Base-by-base conservation (phyloP, 2,329 filamentous ascomycete genomes). In the Fusarium oxysporum region DNA sequence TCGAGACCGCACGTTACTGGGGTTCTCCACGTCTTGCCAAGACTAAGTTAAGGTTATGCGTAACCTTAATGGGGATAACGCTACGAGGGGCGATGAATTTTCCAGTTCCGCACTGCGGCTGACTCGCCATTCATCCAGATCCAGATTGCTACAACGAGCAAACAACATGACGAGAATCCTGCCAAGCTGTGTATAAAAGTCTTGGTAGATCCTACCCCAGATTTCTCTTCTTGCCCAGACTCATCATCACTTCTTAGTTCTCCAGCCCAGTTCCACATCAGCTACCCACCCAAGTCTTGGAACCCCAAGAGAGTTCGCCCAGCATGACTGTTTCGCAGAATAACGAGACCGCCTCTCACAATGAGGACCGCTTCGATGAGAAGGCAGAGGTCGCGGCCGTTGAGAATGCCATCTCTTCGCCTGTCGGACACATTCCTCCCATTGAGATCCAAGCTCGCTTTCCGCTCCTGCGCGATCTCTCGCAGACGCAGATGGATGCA, bases 381-480 rank as follows among this genome's bases (percentile, higher is more conserved):
- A 71, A 60, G 23, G 63, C 35, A 14, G 62, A 67, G 21, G 64
- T 57, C 9, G 37, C 56, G 16, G 54, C 64, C 19, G 19, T 68
- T 2, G 65, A 68, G 23, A 48, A 61, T 9, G 40, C 54, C 23
- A 28, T 62, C 19, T 50, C 25, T 14, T 50, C 25, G 8, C 62
- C 37, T 10, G 19, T n/a, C 0, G 57, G 56, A 9, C n/a, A 35
- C 11, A 47, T 71, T 1, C 45, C 63, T 3, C 38, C 63, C 8
- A 57, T 25, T 82, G 77, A 79, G 33, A 75, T 78, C 9, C 78
- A 79, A 11, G 68, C 64, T 16, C 69, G 63, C 11, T 77, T 78
- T 17, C 70, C 77, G 11, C 71, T 74, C 12, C 62, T 79, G 0
- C 71, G 73, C 1, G 66, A 74, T 40, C 64, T 79, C 5, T 70